phyloP scores from a whole-genome alignment of 257 asterid species.

The Nicotiana paniculata region DNA sequence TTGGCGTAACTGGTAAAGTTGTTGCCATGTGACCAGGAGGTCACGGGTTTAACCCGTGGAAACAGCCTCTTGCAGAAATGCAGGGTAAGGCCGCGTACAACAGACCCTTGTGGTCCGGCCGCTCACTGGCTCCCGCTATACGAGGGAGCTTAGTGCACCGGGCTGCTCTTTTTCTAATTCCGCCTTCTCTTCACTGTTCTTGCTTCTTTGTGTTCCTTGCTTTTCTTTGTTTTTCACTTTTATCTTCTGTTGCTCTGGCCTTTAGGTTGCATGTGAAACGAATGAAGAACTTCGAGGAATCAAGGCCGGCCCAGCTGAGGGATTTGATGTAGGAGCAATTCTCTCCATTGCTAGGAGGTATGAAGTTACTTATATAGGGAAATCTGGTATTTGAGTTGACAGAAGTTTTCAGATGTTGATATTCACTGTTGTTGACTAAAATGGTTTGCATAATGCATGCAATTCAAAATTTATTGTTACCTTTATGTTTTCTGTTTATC shows the following conservation, averaged over 20 bases:
- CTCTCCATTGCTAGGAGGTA: slow-evolving; percentile 89
- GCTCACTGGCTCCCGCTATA: too few species aligned
- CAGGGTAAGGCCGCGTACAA: too few species aligned
- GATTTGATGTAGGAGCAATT: slow-evolving; percentile 82
- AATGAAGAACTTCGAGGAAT: slow-evolving; percentile 89
- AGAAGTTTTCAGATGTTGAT: too few species aligned
- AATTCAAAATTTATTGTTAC: neutral
- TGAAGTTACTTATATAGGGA: neutral
- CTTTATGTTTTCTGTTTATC: slow-evolving; percentile 14
- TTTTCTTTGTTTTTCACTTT: neutral
- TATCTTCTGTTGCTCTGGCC: neutral
- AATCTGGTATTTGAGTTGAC: neutral
- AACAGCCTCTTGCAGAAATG: too few species aligned
- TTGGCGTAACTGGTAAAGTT: too few species aligned
- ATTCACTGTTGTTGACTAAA: too few species aligned
- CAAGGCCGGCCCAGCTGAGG: slow-evolving; percentile 82
- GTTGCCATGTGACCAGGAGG: too few species aligned
- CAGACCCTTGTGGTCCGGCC: too few species aligned
- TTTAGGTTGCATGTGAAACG: slow-evolving; percentile 94
- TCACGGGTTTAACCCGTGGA: too few species aligned
- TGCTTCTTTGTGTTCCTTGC: neutral
- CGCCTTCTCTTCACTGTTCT: neutral
- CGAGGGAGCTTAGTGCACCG: too few species aligned
- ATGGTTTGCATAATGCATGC: neutral
- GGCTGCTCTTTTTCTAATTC: too few species aligned